phyloP scores from a whole-genome alignment of 2,329 filamentous ascomycete species.

The Juglanconis juglandina region DNA sequence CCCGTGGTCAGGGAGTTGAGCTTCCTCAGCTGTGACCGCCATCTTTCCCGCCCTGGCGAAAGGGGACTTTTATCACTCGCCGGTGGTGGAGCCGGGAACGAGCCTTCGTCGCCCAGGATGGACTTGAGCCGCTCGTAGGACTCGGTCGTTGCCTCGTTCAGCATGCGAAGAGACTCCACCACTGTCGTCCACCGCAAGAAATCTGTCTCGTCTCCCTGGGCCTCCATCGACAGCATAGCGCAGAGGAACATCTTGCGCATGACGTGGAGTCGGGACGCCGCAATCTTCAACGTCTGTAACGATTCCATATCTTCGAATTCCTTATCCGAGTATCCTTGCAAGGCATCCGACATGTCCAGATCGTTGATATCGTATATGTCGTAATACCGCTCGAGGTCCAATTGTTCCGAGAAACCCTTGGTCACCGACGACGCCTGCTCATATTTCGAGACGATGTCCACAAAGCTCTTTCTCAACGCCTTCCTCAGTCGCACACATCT shows the following conservation, averaged over 20 bases:
- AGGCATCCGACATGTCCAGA: slow-evolving; percentile 68
- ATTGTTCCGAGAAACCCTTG: slow-evolving; percentile 70
- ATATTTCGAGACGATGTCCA: slow-evolving; percentile 67
- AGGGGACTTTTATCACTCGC: slow-evolving; percentile 57
- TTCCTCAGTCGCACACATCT: slow-evolving; percentile 78
- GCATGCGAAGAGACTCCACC: slow-evolving; percentile 66
- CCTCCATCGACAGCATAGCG: slow-evolving; percentile 82
- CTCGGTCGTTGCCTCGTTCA: slow-evolving; percentile 59
- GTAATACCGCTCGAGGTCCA: slow-evolving; percentile 86
- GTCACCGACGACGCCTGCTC: slow-evolving; percentile 66
- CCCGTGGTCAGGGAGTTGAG: slow-evolving; percentile 85
- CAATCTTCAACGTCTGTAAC: slow-evolving; percentile 74
- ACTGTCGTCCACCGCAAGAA: slow-evolving; percentile 75
- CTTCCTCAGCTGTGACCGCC: slow-evolving; percentile 83
- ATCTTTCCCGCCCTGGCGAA: slow-evolving; percentile 75
- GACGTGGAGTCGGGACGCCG: slow-evolving; percentile 76
- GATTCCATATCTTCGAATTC: slow-evolving; percentile 74
- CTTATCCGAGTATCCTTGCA: slow-evolving; percentile 59
- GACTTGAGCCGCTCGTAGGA: slow-evolving; percentile 64
- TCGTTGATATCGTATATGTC: slow-evolving; percentile 81
- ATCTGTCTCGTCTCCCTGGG: slow-evolving; percentile 73
- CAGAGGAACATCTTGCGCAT: slow-evolving; percentile 83
- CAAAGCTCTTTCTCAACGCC: slow-evolving; percentile 67
- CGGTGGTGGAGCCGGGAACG: slow-evolving; percentile 48
- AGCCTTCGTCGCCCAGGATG: slow-evolving; percentile 76